phyloP scores from a whole-genome alignment of 192 early-diverging fungal genomes.

The Coemansia sp. region DNA sequence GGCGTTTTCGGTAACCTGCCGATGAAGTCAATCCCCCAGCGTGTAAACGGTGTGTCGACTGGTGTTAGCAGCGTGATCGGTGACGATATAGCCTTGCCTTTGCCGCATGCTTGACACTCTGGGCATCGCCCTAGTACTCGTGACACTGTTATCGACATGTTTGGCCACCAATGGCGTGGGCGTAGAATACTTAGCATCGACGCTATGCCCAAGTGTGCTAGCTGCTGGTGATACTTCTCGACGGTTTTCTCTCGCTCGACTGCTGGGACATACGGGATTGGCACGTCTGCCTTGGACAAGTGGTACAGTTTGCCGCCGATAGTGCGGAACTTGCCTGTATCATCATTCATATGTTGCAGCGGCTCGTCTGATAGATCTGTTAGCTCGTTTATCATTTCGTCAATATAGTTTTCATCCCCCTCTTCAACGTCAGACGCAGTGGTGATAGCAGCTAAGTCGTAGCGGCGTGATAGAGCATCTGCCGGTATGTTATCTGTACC shows the following conservation, averaged over 20 bases:
- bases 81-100: neutral
- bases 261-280: too few relatives aligned
- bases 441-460: too few relatives aligned
- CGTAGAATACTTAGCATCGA: neutral
- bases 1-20: constrained; percentile 11
- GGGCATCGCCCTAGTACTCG: neutral
- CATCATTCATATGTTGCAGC: too few relatives aligned
- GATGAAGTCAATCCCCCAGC: constrained; percentile 18
- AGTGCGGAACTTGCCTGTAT: too few relatives aligned
- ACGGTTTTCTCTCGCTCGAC: neutral
- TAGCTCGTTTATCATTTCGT: too few relatives aligned
- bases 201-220: neutral
- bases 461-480: too few relatives aligned
- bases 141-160: neutral
- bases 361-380: too few relatives aligned
- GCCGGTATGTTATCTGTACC: too few relatives aligned
- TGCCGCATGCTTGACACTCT: neutral
- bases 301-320: too few relatives aligned
- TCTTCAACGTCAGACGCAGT: too few relatives aligned
- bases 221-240: constrained; percentile 2
- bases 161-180: constrained; percentile 2
- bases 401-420: too few relatives aligned
- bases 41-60: constrained; percentile 3
- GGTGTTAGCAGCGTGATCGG: neutral
- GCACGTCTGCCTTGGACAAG: too few relatives aligned